phyloP scores from a whole-genome alignment of 1,139 yeast species.

The Taphrina flavorubra region DNA sequence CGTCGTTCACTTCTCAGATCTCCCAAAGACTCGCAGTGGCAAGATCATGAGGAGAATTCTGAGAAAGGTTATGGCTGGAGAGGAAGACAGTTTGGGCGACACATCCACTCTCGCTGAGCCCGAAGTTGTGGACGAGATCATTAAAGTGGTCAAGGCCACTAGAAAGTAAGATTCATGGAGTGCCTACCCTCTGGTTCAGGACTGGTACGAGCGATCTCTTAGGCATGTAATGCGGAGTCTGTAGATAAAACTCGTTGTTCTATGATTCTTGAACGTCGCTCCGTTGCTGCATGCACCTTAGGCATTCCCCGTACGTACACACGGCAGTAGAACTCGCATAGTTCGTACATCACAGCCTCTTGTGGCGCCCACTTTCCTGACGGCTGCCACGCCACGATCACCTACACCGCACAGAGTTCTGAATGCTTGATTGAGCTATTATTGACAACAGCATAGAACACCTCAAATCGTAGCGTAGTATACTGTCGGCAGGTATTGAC shows the following conservation, averaged over 20 bases:
- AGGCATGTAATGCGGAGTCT: no score
- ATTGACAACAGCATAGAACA: not conserved
- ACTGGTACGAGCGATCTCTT: no score
- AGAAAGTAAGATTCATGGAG: not conserved
- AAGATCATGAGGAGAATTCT: constrained; percentile 98
- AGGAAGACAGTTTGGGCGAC: constrained; percentile 93
- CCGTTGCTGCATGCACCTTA: no score
- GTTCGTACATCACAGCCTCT: not conserved
- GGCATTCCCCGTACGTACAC: not conserved
- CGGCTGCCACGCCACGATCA: constrained; percentile 8
- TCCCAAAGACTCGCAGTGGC: constrained; percentile 98
- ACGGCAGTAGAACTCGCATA: not conserved
- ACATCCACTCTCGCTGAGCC: constrained; percentile 90
- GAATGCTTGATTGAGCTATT: constrained; percentile 6
- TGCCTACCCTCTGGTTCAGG: not conserved
- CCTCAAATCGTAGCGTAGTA: no score
- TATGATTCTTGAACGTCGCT: no score
- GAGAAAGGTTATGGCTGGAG: constrained; percentile 87
- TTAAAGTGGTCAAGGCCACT: constrained; percentile 52
- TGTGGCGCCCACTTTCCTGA: not conserved
- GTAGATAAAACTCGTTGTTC: no score
- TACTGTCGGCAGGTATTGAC: no score
- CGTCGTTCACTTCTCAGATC: constrained; percentile 82
- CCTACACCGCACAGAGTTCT: not conserved
- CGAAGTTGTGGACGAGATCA: constrained; percentile 77